Conservation (phyloP, 148 eudicot genomes). For the Rhododendron ferrugineum region DNA sequence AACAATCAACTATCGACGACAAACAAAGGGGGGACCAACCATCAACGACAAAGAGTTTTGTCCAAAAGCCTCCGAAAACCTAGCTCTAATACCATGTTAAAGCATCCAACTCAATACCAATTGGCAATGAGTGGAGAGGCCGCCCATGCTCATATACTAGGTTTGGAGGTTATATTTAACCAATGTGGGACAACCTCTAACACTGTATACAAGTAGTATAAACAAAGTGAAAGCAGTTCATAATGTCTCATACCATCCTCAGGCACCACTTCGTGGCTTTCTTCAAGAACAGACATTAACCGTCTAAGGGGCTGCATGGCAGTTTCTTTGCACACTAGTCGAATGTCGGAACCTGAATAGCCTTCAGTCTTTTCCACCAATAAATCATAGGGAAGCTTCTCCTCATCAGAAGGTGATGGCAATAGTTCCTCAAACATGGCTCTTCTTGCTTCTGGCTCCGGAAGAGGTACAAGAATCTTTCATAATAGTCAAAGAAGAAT, state of each 20-base stretch:
- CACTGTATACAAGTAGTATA: neutral
- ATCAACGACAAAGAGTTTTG: no score
- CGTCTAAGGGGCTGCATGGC: slow-evolving; percentile 99
- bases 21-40: no score
- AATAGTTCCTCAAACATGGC: slow-evolving; percentile 87
- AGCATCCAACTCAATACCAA: no score
- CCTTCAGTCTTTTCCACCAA: slow-evolving; percentile 83
- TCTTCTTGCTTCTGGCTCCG: slow-evolving; percentile 88
- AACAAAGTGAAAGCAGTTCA: neutral
- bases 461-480: slow-evolving; percentile 96
- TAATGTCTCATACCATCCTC: slow-evolving; percentile 66
- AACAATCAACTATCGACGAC: no score
- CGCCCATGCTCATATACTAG: no score
- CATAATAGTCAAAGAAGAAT: slow-evolving; percentile 11
- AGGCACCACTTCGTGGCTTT: slow-evolving; percentile 54
- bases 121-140: no score
- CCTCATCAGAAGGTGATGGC: slow-evolving; percentile 42
- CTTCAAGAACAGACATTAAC: slow-evolving; percentile 68
- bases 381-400: slow-evolving; percentile 63
- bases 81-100: no score
- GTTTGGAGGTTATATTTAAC: no score
- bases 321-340: slow-evolving; percentile 93
- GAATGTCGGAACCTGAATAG: slow-evolving; percentile 90
- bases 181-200: no score
- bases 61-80: no score